Conservation (phyloP, 805 yeast genomes). For the Nakazawaea wickerhamii region DNA sequence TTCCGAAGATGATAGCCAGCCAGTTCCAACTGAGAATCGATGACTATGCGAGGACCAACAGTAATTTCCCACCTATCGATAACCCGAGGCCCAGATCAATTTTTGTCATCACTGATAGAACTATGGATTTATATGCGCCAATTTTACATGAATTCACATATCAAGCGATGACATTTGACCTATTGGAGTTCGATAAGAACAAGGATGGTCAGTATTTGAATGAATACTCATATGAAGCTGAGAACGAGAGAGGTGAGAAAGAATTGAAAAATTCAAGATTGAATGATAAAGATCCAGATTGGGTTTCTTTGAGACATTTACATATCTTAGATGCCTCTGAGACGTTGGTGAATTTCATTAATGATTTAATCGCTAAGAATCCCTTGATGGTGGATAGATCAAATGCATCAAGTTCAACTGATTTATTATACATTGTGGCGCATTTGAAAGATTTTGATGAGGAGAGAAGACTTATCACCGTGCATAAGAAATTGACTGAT, state of each 20-base stretch:
- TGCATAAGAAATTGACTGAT: slow-evolving; percentile 59
- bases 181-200: slow-evolving; percentile 32
- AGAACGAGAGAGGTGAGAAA: slow-evolving; percentile 43
- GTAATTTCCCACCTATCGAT: slow-evolving; percentile 54
- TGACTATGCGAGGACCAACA: slow-evolving; percentile 63
- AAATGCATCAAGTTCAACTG: slow-evolving; percentile 60
- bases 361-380: slow-evolving; percentile 63
- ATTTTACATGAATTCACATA: slow-evolving; percentile 84
- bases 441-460: slow-evolving; percentile 62
- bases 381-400: slow-evolving; percentile 69
- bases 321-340: slow-evolving; percentile 76
- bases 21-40: slow-evolving; percentile 69
- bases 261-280: slow-evolving; percentile 44
- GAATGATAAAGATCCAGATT: slow-evolving; percentile 60
- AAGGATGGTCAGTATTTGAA: slow-evolving; percentile 18
- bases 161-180: slow-evolving; percentile 88
- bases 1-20: slow-evolving; percentile 67
- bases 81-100: slow-evolving; percentile 60
- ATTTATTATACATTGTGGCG: slow-evolving; percentile 70
- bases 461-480: slow-evolving; percentile 53
- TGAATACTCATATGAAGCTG: slow-evolving; percentile 49
- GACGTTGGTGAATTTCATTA: slow-evolving; percentile 48
- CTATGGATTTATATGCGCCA: slow-evolving; percentile 80
- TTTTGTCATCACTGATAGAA: slow-evolving; percentile 74
- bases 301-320: slow-evolving; percentile 65